Evolutionary conservation across 1,284 basidiomycete species (phyloP), one percentile per base, ranked within the genome.

Genomic region (Xanthoconium separans): DNA sequence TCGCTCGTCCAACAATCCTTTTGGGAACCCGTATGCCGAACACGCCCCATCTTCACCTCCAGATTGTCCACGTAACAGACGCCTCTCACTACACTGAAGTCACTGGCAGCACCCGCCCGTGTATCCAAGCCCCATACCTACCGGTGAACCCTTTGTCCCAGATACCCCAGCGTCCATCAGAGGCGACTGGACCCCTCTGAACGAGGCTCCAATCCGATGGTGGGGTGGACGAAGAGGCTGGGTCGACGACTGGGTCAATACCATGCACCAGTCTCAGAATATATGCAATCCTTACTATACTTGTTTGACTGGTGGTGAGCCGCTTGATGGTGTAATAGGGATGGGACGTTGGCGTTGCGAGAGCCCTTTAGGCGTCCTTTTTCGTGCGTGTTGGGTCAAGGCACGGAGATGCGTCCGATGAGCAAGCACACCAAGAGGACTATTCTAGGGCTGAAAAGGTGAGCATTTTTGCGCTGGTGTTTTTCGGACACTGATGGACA

Each of bases 401-500:
- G 44, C 52, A 64, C 8, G 45, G 34, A 9, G 44, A 42, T 11
- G 33, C 20, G 4, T 34, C 24, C 13, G 44, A 57, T 13, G 55
- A 63, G 10, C 61, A 54, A 29, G 34, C 43, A 1, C 61, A 61
- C n/a, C 51, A 22, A 45, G 60, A 51, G 10, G 57, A 66, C 15
- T 67, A 64, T 27, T 29, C 37, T 16, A 57, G 58, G 27, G 65
- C 65, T 4, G 57, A 67, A 51, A 54, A 50, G 55, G 64, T 64
- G 24, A 15, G 47, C 47, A 36, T 27, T 36, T 37, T 31, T 20
- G 16, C 7, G n/a, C 15, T 22, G 22, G 3, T 1, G 41, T 42
- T 36, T 22, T 22, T 20, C 2, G 4, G 3, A 34, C 6, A 18
- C 13, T 54, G 33, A 52, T 5, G 7, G 20, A 37, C 0, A 16